These are phyloP conservation scores for Calonectria pseudoreteaudii DNA, from an alignment of 2,329 filamentous ascomycete genomes.

Conservation along the genomic window DNA sequence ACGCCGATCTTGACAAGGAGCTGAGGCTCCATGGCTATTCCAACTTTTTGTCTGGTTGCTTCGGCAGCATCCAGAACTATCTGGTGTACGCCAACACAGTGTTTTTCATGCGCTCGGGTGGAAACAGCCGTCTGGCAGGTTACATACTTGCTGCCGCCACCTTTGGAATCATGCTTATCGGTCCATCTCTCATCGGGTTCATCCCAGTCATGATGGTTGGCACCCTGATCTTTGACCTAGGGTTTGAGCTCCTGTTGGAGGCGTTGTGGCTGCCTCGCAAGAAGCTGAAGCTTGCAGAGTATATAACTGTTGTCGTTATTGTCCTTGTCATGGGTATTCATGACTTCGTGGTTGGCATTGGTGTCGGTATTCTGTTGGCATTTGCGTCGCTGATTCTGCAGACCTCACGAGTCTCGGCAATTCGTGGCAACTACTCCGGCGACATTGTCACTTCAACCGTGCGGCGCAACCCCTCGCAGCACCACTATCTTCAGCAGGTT, in stretches of 20 bases:
- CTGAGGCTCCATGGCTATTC: constrained; percentile 93
- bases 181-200: constrained; percentile 89
- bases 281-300: constrained; percentile 88
- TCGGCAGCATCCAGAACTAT: constrained; percentile 95
- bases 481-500: constrained; percentile 86
- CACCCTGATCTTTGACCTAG: constrained; percentile 92
- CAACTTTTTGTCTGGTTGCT: constrained; percentile 87
- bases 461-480: constrained; percentile 88
- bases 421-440: constrained; percentile 90
- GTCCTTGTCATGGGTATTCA: constrained; percentile 96
- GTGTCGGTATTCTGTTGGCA: constrained; percentile 89
- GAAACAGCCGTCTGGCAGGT: constrained; percentile 86
- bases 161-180: constrained; percentile 83
- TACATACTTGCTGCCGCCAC: constrained; percentile 86
- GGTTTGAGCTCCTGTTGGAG: constrained; percentile 90
- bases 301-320: constrained; percentile 88
- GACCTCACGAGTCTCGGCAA: constrained; percentile 88
- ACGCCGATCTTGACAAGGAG: constrained; percentile 90
- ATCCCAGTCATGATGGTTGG: constrained; percentile 98
- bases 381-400: constrained; percentile 93
- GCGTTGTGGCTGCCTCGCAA: constrained; percentile 90
- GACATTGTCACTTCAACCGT: constrained; percentile 93
- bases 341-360: constrained; percentile 95
- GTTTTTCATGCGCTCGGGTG: constrained; percentile 95
- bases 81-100: constrained; percentile 97